Conservation (phyloP, 176 grass and related monocot genomes). For the Oryza rufipogon region DNA sequence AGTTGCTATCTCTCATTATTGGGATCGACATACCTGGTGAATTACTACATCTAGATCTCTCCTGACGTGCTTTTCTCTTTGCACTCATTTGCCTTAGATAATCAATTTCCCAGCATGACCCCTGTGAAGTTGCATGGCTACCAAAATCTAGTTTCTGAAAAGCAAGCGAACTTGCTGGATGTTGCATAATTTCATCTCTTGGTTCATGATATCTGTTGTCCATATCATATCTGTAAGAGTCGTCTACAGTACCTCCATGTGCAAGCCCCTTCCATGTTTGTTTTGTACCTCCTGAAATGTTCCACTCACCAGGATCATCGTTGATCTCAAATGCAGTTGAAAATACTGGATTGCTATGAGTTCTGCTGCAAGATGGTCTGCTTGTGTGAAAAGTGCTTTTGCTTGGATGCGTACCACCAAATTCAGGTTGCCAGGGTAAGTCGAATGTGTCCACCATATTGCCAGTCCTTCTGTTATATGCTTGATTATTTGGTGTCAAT, state of each 20-base stretch:
- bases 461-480: conserved; percentile 38
- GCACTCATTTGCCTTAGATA: conserved; percentile 58
- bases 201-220: conserved; percentile 39
- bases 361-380: conserved; percentile 34
- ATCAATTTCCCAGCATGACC: conserved; percentile 60
- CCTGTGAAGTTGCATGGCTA: conserved; percentile 42
- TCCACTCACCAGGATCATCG: conserved; percentile 50
- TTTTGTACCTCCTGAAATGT: conserved; percentile 30
- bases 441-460: conserved; percentile 40
- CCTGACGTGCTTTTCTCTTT: conserved; percentile 52
- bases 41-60: conserved; percentile 37
- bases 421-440: conserved; percentile 48
- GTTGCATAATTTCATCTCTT: conserved; percentile 44
- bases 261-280: conserved; percentile 28
- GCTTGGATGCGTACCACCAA: conserved; percentile 41
- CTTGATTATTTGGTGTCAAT: conserved; percentile 43
- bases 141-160: conserved; percentile 55
- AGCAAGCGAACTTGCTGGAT: conserved; percentile 48
- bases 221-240: conserved; percentile 43
- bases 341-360: conserved; percentile 56
- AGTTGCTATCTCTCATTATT: conserved; percentile 45
- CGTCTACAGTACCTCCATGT: conserved; percentile 29
- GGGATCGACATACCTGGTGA: conserved; percentile 40
- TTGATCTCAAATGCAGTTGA: conserved; percentile 66
- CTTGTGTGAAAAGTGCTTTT: conserved; percentile 33